Evolutionary conservation across 2,329 filamentous ascomycete genomes (phyloP).

Genomic region (Exophiala alcalophila): DNA sequence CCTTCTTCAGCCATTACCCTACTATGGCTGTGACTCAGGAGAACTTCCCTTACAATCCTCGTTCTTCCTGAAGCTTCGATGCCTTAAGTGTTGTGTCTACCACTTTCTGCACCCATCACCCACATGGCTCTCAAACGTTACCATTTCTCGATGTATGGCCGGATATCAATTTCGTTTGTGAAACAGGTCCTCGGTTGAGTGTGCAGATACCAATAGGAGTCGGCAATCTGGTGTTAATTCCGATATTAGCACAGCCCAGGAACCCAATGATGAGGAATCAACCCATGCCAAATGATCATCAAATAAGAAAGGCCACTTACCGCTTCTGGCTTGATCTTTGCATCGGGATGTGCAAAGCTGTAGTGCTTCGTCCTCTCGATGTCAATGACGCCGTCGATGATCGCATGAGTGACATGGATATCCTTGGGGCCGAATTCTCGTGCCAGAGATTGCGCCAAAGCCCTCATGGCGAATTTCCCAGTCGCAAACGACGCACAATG

Average conservation of each 20-base stretch:
- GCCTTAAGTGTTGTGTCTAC: no score
- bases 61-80: no score
- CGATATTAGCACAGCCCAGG: no score
- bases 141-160: conserved; percentile 79
- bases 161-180: conserved; percentile 53
- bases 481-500: conserved; percentile 69
- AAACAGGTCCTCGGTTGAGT: conserved; percentile 75
- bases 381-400: conserved; percentile 84
- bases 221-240: conserved; percentile 66
- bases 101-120: no score
- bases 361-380: conserved; percentile 67
- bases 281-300: no score
- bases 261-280: no score
- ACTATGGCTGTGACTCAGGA: no score
- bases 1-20: no score
- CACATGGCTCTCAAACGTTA: no score
- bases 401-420: conserved; percentile 76
- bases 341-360: conserved; percentile 56
- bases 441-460: conserved; percentile 70
- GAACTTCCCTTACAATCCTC: no score
- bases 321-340: conserved; percentile 71
- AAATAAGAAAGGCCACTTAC: no score
- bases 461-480: conserved; percentile 76
- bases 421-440: conserved; percentile 82
- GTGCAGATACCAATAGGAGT: conserved; percentile 81